Conservation (phyloP, 2,329 filamentous ascomycete genomes). For the Coleophoma cylindrospora region DNA sequence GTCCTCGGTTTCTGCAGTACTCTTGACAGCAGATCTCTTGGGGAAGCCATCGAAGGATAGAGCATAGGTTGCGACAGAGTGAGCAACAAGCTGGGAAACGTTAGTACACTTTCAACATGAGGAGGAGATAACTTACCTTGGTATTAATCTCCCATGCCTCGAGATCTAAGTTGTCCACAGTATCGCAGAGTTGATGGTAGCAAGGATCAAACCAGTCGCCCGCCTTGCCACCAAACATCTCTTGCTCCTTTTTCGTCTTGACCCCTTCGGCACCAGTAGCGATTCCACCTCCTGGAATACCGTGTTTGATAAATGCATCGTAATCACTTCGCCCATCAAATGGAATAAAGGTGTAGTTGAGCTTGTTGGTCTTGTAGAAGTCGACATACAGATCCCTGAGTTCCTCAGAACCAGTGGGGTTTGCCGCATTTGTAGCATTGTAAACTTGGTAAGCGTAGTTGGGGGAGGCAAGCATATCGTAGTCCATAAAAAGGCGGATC, state of each 20-base stretch:
- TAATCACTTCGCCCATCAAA: conserved; percentile 82
- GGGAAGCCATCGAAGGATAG: conserved; percentile 62
- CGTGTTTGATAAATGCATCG: conserved; percentile 67
- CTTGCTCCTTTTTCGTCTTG: conserved; percentile 64
- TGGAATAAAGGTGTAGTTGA: conserved; percentile 64
- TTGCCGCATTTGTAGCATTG: conserved; percentile 64
- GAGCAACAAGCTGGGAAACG: conserved; percentile 54
- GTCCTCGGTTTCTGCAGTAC: conserved; percentile 25
- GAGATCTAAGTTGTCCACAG: conserved; percentile 50
- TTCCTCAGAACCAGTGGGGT: conserved; percentile 67
- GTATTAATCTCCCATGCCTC: conserved; percentile 58
- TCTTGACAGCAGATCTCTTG: conserved; percentile 34
- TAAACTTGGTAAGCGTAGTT: conserved; percentile 67
- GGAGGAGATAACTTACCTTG: conserved; percentile 36
- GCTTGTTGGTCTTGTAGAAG: conserved; percentile 57
- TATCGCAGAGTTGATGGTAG: conserved; percentile 60
- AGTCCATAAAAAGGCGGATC: conserved; percentile 64
- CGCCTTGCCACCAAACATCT: conserved; percentile 65
- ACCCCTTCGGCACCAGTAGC: conserved; percentile 73
- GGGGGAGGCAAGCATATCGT: conserved; percentile 64
- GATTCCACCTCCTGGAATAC: conserved; percentile 70
- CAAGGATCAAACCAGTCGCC: conserved; percentile 55
- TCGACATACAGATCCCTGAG: conserved; percentile 62
- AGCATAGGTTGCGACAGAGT: conserved; percentile 68
- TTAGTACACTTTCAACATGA: conserved; percentile 14